Evolutionary conservation across 805 yeast species (phyloP).

Genomic region (Blastobotrys terrestris): DNA sequence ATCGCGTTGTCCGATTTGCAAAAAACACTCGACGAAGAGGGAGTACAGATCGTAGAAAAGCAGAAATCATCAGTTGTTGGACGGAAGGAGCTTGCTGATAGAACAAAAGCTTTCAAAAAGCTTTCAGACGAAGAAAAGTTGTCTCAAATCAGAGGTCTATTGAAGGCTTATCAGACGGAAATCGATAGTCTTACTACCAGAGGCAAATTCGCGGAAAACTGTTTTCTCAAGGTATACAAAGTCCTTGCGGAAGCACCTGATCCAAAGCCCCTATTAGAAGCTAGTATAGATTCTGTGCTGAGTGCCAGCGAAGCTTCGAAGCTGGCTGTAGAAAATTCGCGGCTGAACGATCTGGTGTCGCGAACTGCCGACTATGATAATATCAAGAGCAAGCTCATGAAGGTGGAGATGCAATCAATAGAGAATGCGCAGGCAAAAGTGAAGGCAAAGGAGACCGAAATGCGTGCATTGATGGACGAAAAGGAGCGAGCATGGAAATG

Average conservation of each 20-base stretch:
- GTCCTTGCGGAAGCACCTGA: constrained; percentile 87
- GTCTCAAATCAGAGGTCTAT: constrained; percentile 54
- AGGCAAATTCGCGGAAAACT: constrained; percentile 64
- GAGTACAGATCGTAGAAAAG: constrained; percentile 60
- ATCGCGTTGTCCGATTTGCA: constrained; percentile 69
- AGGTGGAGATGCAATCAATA: constrained; percentile 55
- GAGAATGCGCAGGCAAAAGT: constrained; percentile 49
- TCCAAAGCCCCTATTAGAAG: constrained; percentile 74
- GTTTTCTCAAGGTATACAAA: constrained; percentile 69
- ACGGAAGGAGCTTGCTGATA: constrained; percentile 70
- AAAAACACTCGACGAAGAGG: constrained; percentile 65
- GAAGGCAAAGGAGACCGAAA: constrained; percentile 68
- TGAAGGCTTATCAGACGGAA: constrained; percentile 77
- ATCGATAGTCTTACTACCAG: constrained; percentile 77
- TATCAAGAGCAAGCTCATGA: constrained; percentile 53
- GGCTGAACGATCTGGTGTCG: constrained; percentile 47
- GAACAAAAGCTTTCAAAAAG: constrained; percentile 82
- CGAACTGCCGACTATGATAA: constrained; percentile 74
- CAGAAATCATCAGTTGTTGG: constrained; percentile 63
- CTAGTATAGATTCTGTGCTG: constrained; percentile 57
- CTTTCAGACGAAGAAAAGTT: constrained; percentile 62
- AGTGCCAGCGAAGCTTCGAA: constrained; percentile 47
- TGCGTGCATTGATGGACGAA: constrained; percentile 63
- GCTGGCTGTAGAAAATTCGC: constrained; percentile 44
- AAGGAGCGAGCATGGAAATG: constrained; percentile 62